Conservation (phyloP, 257 asterid genomes). For the Mentha longifolia region DNA sequence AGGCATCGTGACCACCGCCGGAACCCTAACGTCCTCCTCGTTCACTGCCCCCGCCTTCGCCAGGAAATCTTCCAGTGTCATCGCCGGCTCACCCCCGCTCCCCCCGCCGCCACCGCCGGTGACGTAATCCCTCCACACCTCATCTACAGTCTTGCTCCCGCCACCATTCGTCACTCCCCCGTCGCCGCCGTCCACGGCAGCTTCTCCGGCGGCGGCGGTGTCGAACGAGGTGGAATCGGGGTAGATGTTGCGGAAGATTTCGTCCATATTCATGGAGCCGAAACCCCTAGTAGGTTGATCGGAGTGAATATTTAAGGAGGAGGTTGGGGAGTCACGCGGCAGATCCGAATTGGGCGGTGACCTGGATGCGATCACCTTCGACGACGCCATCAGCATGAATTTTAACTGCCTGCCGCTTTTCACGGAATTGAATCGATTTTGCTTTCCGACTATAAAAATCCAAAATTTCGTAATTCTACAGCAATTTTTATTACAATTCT, state of each 20-base stretch:
- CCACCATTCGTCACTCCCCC: slow-evolving; percentile 31
- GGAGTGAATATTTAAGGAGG: slow-evolving; percentile 52
- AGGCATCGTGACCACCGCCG: slow-evolving; percentile 35
- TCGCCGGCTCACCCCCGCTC: slow-evolving; percentile 52
- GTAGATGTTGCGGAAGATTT: slow-evolving; percentile 67
- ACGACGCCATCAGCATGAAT: slow-evolving; percentile 68
- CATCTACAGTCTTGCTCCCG: slow-evolving; percentile 55
- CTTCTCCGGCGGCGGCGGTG: slow-evolving; percentile 17
- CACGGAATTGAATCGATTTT: slow-evolving; percentile 27
- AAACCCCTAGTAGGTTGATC: slow-evolving; percentile 51
- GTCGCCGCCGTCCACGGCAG: slow-evolving; percentile 28
- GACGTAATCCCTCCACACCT: slow-evolving; percentile 70
- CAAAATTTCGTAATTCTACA: neutral
- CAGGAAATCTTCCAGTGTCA: slow-evolving; percentile 88
- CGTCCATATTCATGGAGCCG: slow-evolving; percentile 90
- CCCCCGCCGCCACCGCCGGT: slow-evolving; percentile 28
- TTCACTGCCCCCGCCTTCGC: slow-evolving; percentile 86
- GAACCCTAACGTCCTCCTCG: slow-evolving; percentile 80
- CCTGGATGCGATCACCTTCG: slow-evolving; percentile 92
- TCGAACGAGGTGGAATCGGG: slow-evolving; percentile 56
- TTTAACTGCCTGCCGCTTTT: slow-evolving; percentile 43
- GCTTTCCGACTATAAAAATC: slow-evolving; percentile 13
- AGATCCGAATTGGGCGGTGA: slow-evolving; percentile 97
- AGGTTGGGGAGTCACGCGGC: slow-evolving; percentile 63
- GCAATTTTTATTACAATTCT: neutral